Evolutionary conservation across 2,329 filamentous ascomycete genomes (phyloP).

Genomic region (Coleophoma eucalyptorum): DNA sequence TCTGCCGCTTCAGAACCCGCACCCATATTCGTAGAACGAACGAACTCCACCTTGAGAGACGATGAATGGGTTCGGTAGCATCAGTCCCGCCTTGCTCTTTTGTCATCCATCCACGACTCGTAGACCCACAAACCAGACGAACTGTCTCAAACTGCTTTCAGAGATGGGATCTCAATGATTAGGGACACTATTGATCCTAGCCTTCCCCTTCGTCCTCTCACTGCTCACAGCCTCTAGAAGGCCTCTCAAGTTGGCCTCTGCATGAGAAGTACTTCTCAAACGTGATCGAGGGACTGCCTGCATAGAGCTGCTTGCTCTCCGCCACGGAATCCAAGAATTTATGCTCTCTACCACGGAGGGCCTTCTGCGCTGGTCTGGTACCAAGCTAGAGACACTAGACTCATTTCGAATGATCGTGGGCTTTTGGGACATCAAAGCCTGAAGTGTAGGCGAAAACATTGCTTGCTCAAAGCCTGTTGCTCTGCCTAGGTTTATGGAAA

Average conservation of each 20-base stretch:
- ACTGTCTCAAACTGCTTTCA: too few species aligned
- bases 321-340: conserved; percentile 27
- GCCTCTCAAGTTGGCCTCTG: conserved; percentile 52
- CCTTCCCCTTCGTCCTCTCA: conserved; percentile 12
- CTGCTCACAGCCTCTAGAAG: conserved; percentile 38
- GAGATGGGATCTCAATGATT: too few species aligned
- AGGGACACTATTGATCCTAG: too few species aligned
- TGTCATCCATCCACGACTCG: too few species aligned
- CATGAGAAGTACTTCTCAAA: conserved; percentile 36
- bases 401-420: conserved; percentile 20
- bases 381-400: conserved; percentile 19
- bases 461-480: conserved; percentile 10
- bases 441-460: conserved; percentile 11
- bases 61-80: too few species aligned
- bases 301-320: conserved; percentile 7
- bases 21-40: too few species aligned
- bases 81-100: too few species aligned
- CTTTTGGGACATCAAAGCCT: conserved; percentile 16
- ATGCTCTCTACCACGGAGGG: conserved; percentile 21
- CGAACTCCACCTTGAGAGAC: too few species aligned
- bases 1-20: too few species aligned
- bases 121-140: too few species aligned
- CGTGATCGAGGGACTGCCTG: conserved; percentile 16
- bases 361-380: conserved; percentile 9
- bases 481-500: conserved; percentile 23